Base-by-base conservation (phyloP, 768 basidiomycete genomes). In the Tulasnella sp. region DNA sequence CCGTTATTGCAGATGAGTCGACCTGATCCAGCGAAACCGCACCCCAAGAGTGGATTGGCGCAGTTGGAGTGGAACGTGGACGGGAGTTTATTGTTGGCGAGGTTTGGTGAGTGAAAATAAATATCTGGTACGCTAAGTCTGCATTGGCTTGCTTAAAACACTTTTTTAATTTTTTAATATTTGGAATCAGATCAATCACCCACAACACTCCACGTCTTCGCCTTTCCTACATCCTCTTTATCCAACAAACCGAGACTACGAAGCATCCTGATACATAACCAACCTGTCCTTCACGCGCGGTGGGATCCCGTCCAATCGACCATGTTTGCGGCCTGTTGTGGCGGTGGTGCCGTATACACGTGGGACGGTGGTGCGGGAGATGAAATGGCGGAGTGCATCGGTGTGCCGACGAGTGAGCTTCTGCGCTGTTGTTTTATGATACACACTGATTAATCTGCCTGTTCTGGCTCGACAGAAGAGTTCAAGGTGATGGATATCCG, bases 301-400 rank as follows among this genome's bases (percentile, higher is more conserved):
- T 93, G 92, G 92, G 92, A 88, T 67, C 88, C 90, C 29, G 78
- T 80, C n/a, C 80, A 84, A n/a, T 79, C 80, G 66, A 87, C 85
- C 4, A 81, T 74, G 53, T 70, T 92, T 22, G 80, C 75, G 0
- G 64, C 87, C 8, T 84, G 85, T 63, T 86, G 83, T 64, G 84
- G 83, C 10, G 77, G 70, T 50, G 78, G 78, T 57, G 81, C 83
- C 55, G 67, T 88, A 22, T 87, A 85, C 68, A 80, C 76, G 7
- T 92, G 88, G 88, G 87, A 84, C 63, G 86, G 88, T 62, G 87
- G 90, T 31, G 25, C 5, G 12, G 50, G 48, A 21, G 57, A 34
- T 62, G 90, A 91, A 66, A 84, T 91, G 71, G 89, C 90, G 2
- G 92, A 94, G 69, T 93, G 90, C 65, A 80, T 93, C 31, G 88